Evolutionary conservation across 192 early-diverging fungal species (phyloP).

Genomic region (Haplosporangium gracile): DNA sequence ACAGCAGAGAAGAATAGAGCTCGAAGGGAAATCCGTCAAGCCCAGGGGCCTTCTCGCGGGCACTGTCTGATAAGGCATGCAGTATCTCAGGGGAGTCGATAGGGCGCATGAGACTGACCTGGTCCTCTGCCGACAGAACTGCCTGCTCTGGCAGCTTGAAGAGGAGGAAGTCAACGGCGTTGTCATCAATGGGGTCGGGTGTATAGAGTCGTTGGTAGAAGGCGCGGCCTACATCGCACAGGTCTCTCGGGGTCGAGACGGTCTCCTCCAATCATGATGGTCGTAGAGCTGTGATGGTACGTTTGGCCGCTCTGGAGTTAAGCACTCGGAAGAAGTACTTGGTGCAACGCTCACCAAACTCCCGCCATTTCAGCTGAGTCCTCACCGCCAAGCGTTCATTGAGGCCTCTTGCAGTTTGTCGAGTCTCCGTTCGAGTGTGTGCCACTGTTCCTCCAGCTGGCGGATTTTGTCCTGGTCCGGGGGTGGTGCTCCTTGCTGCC

Average conservation of each 20-base stretch:
- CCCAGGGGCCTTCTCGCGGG: not conserved
- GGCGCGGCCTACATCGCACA: not conserved
- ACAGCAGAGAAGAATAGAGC: not conserved
- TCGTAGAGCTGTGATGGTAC: conserved; percentile 17
- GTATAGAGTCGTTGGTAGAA: conserved; percentile 22
- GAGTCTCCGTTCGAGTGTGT: not conserved
- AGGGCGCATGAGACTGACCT: not conserved
- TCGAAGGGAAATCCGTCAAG: not conserved
- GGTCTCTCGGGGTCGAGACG: not conserved
- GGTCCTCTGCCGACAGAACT: not conserved
- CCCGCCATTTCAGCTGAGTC: conserved; percentile 20
- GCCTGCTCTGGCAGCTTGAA: not conserved
- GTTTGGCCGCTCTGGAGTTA: not conserved
- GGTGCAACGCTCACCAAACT: conserved; percentile 27
- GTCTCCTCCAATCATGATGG: not conserved
- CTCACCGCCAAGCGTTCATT: not conserved
- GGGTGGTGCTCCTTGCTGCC: not conserved
- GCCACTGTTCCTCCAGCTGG: not conserved
- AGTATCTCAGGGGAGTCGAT: not conserved
- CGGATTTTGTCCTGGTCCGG: not conserved
- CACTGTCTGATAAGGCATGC: not conserved
- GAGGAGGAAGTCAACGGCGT: not conserved
- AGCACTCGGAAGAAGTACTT: conserved; percentile 32
- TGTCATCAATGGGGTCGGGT: conserved; percentile 17
- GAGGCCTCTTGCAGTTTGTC: not conserved